These are phyloP conservation scores for Ramularia endophylla DNA, from an alignment of 2,329 filamentous ascomycete genomes.

Conservation along the genomic window DNA sequence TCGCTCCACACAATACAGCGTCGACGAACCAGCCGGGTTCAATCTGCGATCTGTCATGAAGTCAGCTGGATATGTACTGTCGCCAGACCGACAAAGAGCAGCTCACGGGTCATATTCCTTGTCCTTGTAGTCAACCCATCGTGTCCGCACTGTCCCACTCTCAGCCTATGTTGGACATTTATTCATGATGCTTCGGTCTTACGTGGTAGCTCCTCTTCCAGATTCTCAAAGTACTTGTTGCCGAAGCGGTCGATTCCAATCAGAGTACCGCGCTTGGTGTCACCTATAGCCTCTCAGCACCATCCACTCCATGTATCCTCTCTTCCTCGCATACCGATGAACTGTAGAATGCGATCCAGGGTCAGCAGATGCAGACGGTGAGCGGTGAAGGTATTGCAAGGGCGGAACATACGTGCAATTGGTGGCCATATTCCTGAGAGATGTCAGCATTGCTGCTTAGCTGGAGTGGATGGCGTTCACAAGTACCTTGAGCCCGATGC, in stretches of 20 bases:
- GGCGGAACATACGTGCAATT: slow-evolving; percentile 70
- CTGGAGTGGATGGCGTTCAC: neutral
- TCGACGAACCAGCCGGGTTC: slow-evolving; percentile 72
- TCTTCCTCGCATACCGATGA: slow-evolving; percentile 28
- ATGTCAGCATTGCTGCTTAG: slow-evolving; percentile 26
- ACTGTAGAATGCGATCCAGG: slow-evolving; percentile 20
- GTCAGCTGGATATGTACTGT: slow-evolving; percentile 32
- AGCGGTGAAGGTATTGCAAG: slow-evolving; percentile 4
- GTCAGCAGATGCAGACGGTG: slow-evolving; percentile 15
- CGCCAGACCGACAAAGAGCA: neutral
- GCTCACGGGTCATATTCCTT: slow-evolving; percentile 72
- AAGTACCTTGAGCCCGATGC: slow-evolving; percentile 77
- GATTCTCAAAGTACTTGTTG: slow-evolving; percentile 98
- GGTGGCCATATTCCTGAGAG: slow-evolving; percentile 75
- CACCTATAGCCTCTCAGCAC: slow-evolving; percentile 55
- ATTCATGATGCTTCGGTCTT: slow-evolving; percentile 35
- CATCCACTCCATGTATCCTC: slow-evolving; percentile 6
- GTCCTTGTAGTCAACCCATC: slow-evolving; percentile 96
- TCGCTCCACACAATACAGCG: neutral
- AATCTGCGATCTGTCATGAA: slow-evolving; percentile 60
- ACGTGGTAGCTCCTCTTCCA: slow-evolving; percentile 83
- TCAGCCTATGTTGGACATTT: slow-evolving; percentile 1
- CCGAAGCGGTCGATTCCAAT: slow-evolving; percentile 83
- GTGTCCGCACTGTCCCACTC: slow-evolving; percentile 66
- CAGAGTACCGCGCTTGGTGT: slow-evolving; percentile 88